Evolutionary conservation across 1,284 basidiomycete species (phyloP).

Genomic region (Uromyces viciae-fabae): DNA sequence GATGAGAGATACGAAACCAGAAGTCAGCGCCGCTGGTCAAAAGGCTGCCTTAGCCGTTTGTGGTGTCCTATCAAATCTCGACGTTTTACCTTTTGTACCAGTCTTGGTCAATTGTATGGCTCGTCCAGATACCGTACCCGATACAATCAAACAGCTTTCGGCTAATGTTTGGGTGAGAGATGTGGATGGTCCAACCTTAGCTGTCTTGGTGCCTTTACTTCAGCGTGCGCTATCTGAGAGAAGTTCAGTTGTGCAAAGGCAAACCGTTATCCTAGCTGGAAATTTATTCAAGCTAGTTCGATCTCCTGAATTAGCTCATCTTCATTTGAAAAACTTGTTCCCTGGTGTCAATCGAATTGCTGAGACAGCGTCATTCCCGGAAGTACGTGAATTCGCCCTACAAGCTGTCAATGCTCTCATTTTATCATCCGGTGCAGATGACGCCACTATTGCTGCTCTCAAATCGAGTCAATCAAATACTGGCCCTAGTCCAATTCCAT

Average conservation of each 20-base stretch:
- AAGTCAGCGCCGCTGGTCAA: slow-evolving; percentile 81
- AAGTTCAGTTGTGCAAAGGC: slow-evolving; percentile 68
- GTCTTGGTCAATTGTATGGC: slow-evolving; percentile 83
- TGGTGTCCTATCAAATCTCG: slow-evolving; percentile 86
- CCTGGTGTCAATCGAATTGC: slow-evolving; percentile 90
- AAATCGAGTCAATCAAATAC: slow-evolving; percentile 38
- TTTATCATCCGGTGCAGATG: slow-evolving; percentile 49
- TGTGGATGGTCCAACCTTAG: slow-evolving; percentile 90
- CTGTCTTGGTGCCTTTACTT: slow-evolving; percentile 89
- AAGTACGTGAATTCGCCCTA: slow-evolving; percentile 87
- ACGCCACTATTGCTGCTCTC: slow-evolving; percentile 50
- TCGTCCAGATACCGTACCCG: slow-evolving; percentile 73
- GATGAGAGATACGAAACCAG: slow-evolving; percentile 96
- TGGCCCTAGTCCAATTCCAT: slow-evolving; percentile 59
- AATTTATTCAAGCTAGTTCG: slow-evolving; percentile 98
- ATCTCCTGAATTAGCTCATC: slow-evolving; percentile 81
- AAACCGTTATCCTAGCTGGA: slow-evolving; percentile 90
- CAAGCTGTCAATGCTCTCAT: slow-evolving; percentile 44
- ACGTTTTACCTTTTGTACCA: slow-evolving; percentile 84
- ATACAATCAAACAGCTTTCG: slow-evolving; percentile 91
- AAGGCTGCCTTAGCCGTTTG: slow-evolving; percentile 93
- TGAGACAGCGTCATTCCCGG: slow-evolving; percentile 88
- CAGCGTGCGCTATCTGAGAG: slow-evolving; percentile 90
- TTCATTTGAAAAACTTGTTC: slow-evolving; percentile 80
- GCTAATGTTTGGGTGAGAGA: slow-evolving; percentile 95